Evolutionary conservation across 73 alveolate species (phyloP), one percentile per base, ranked within the genome.

Genomic region (Paramecium caudatum): DNA sequence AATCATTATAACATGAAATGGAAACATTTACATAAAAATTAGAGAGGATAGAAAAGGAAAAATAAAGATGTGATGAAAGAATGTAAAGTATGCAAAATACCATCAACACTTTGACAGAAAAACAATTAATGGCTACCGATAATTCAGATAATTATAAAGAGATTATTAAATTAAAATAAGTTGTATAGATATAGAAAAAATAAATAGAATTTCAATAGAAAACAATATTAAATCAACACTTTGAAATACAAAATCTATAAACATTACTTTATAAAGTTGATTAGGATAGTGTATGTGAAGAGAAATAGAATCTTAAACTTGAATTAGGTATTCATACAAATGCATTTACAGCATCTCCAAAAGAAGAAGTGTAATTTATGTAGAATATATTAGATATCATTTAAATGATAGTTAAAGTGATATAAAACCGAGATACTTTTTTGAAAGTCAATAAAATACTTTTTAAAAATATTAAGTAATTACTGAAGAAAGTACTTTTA

Each of bases 401-500:
- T 55, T 55, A 10, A 55, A 55, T 55, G 80, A 55, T 10, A 55
- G 80, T 21, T 15, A 55, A 19, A 55, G 80, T 27, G 80, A 55
- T 0, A 55, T 55, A 19, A 55, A 55, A 21, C 80, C 80, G 3
- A 55, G 5, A 55, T 55, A 55, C n/a, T 55, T 27, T 55, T 2
- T 55, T 37, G 80, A 55, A 10, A 55, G 21, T 23, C 23, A 27
- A 23, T 23, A 55, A 23, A 55, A 55, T 55, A 55, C 80, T 27
- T 55, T 55, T 10, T 8, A 55, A 9, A 55, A 55, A 23, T 55
- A 27, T 27, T 55, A 55, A 21, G 80, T 55, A 55, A 55, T 55
- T 27, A 55, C 80, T 5, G 80, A 55, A 5, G 80, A 55, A 55
- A 55, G 80, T 23, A 55, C 80, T 23, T 55, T 55, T 55, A 55